These are phyloP conservation scores for Aegilops longissima DNA, from an alignment of 176 grass and related monocot genomes.

Conservation along the genomic window DNA sequence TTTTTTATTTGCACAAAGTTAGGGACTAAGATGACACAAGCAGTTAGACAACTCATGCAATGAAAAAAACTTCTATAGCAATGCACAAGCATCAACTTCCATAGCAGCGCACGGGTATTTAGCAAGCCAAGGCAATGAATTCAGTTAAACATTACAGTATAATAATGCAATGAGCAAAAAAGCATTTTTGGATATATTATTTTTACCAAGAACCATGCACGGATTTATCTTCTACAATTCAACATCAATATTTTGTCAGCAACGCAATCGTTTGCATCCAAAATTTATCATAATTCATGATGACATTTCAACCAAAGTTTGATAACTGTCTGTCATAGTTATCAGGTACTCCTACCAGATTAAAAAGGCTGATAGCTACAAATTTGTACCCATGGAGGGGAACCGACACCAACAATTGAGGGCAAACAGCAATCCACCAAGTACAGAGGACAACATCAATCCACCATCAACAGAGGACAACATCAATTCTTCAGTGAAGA, in stretches of 20 bases:
- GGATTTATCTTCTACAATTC: background rate
- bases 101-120: background rate
- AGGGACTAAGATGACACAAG: background rate
- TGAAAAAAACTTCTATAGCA: no score
- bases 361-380: background rate
- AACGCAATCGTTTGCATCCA: background rate
- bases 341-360: background rate
- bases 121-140: background rate
- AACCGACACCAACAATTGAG: conserved; percentile 21
- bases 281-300: background rate
- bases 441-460: conserved; percentile 7
- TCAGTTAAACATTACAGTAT: background rate
- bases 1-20: background rate
- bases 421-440: conserved; percentile 15
- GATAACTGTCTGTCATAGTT: background rate
- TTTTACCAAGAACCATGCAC: background rate
- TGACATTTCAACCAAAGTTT: background rate
- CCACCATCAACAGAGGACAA: conserved; percentile 28
- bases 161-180: background rate
- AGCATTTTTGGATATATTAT: background rate
- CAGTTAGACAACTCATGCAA: background rate
- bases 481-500: conserved; percentile 4
- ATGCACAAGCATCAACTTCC: background rate
- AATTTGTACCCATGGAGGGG: background rate
- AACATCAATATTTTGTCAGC: background rate